Conservation (phyloP, 1,284 basidiomycete genomes). For the Caloboletus firmus region DNA sequence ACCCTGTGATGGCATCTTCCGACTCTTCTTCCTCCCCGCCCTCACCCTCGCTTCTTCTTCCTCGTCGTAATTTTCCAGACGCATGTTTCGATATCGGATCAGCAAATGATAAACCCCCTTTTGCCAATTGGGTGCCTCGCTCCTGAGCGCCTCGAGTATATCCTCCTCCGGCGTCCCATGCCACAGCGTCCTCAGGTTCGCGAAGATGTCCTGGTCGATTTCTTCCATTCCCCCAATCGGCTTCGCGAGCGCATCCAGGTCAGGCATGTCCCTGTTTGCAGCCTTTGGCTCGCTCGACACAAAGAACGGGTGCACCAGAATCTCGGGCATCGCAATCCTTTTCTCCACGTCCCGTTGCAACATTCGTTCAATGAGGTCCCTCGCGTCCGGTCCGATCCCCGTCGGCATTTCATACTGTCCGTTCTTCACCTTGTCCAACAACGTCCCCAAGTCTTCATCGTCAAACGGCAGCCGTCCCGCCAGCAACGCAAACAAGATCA, state of each 20-base stretch:
- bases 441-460: conserved; percentile 73
- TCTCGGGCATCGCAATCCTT: conserved; percentile 88
- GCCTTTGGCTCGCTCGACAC: conserved; percentile 58
- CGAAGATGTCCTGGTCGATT: conserved; percentile 89
- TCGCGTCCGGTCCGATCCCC: conserved; percentile 74
- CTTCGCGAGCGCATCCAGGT: conserved; percentile 64
- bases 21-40: conserved; percentile 32
- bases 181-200: conserved; percentile 91
- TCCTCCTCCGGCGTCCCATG: conserved; percentile 70
- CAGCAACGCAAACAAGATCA: conserved; percentile 91
- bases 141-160: conserved; percentile 67
- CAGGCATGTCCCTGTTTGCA: conserved; percentile 56
- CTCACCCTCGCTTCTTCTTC: conserved; percentile 47
- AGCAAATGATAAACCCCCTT: conserved; percentile 91
- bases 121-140: conserved; percentile 78
- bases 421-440: conserved; percentile 84
- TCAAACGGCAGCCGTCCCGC: conserved; percentile 95
- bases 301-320: conserved; percentile 90
- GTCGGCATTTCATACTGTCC: conserved; percentile 83
- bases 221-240: conserved; percentile 60
- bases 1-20: conserved; percentile 28
- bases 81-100: conserved; percentile 71
- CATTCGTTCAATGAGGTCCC: conserved; percentile 87
- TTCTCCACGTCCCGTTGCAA: conserved; percentile 79
- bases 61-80: conserved; percentile 67